phyloP scores from a whole-genome alignment of 345 rosid genomes.

The Syzygium aromaticum region DNA sequence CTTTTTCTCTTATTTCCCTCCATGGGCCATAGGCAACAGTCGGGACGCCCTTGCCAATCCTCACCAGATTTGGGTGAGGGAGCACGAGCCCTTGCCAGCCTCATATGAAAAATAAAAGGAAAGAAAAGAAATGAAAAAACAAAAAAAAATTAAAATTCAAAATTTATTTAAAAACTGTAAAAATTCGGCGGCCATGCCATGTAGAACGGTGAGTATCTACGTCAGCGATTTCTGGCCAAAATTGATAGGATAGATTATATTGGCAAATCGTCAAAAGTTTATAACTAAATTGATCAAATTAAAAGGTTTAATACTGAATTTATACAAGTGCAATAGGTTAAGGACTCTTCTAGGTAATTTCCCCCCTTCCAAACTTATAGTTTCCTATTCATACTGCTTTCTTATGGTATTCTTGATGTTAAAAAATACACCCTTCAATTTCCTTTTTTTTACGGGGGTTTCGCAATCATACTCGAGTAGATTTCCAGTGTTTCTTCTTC shows the following conservation, averaged over 20 bases:
- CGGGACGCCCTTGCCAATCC: background rate
- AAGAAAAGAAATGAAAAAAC: too few relatives aligned
- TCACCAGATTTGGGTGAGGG: too few relatives aligned
- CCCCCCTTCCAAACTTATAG: too few relatives aligned
- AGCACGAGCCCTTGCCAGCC: fast-evolving
- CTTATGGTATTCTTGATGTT: too few relatives aligned
- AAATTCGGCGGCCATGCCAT: fast-evolving
- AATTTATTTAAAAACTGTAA: too few relatives aligned
- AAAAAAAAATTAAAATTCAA: too few relatives aligned
- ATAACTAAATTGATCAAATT: background rate
- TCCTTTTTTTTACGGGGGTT: background rate
- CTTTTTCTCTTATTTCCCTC: background rate
- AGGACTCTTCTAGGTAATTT: too few relatives aligned
- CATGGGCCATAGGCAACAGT: background rate
- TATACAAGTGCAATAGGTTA: too few relatives aligned
- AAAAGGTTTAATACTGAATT: too few relatives aligned
- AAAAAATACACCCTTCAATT: too few relatives aligned
- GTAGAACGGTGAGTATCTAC: background rate
- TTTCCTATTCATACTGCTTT: too few relatives aligned
- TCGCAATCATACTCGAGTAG: background rate
- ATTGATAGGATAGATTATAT: fast-evolving
- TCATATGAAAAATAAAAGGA: background rate
- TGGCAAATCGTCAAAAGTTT: fast-evolving
- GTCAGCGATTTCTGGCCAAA: fast-evolving
- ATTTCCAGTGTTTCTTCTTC: background rate